Conservation (phyloP, 73 alveolate species). For the Paramecium pentaurelia region DNA sequence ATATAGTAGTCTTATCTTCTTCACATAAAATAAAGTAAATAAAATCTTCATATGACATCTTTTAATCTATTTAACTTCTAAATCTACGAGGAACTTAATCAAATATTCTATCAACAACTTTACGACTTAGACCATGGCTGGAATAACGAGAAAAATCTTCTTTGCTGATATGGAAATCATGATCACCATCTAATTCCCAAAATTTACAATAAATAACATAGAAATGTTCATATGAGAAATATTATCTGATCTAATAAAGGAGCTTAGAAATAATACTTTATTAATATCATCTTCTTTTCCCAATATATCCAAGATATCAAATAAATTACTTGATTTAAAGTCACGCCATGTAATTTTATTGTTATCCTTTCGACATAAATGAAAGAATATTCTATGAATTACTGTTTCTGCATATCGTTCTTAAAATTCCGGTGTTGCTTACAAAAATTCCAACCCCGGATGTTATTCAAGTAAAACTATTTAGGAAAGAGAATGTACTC, state of each 20-base stretch:
- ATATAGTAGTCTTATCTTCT: slow-evolving; percentile 96
- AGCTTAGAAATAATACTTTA: neutral
- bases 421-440: slow-evolving; percentile 98
- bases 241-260: slow-evolving; percentile 80
- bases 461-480: slow-evolving; percentile 88
- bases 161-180: slow-evolving; percentile 97
- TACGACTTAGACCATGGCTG: slow-evolving; percentile 95
- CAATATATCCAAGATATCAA: slow-evolving; percentile 75
- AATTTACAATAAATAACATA: slow-evolving; percentile 98
- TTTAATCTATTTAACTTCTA: slow-evolving; percentile 85
- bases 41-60: slow-evolving; percentile 99
- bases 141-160: slow-evolving; percentile 86
- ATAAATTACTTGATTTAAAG: slow-evolving; percentile 86
- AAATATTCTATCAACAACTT: slow-evolving; percentile 98
- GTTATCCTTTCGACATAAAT: slow-evolving; percentile 88
- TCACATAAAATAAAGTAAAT: slow-evolving; percentile 94
- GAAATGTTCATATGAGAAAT: slow-evolving; percentile 99
- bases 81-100: slow-evolving; percentile 97
- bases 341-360: slow-evolving; percentile 91
- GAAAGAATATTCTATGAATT: slow-evolving; percentile 89
- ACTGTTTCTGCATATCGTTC: slow-evolving; percentile 98
- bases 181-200: slow-evolving; percentile 99
- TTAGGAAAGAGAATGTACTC: slow-evolving; percentile 41
- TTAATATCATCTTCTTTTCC: slow-evolving; percentile 74
- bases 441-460: slow-evolving; percentile 97